phyloP scores from a whole-genome alignment of 345 rosid species.

The Toxicodendron radicans region DNA sequence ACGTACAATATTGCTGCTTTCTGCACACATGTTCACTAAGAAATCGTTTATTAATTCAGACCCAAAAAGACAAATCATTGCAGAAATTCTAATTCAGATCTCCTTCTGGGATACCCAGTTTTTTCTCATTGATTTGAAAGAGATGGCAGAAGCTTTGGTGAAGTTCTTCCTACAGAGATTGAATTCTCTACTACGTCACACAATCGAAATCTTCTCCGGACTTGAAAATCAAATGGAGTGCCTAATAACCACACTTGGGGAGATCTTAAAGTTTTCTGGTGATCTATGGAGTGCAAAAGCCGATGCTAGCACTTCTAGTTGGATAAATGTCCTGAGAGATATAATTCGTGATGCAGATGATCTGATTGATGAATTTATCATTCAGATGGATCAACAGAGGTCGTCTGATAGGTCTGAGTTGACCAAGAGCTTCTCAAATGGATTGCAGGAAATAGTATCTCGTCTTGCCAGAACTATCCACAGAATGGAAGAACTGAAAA shows the following conservation, averaged over 20 bases:
- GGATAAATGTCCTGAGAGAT: constrained; percentile 17
- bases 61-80: neutral
- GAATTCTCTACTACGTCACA: constrained; percentile 18
- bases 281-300: constrained; percentile 9
- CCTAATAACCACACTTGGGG: constrained; percentile 13
- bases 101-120: neutral
- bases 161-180: constrained; percentile 33
- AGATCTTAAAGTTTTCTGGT: constrained; percentile 17
- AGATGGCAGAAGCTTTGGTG: constrained; percentile 34
- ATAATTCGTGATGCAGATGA: constrained; percentile 25
- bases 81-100: too few species aligned
- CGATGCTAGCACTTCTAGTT: constrained; percentile 12
- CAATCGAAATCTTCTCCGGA: constrained; percentile 21
- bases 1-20: neutral
- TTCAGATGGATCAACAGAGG: constrained; percentile 26
- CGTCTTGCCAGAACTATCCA: constrained; percentile 14
- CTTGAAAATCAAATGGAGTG: constrained; percentile 19
- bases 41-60: neutral
- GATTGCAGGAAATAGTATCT: constrained; percentile 22
- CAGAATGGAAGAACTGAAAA: constrained; percentile 18
- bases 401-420: constrained; percentile 14
- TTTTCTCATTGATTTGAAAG: constrained; percentile 2
- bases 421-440: constrained; percentile 25
- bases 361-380: constrained; percentile 29
- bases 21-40: neutral